Conservation (phyloP, 139 green algal genomes). For the Limnomonas spitsbergensis region DNA sequence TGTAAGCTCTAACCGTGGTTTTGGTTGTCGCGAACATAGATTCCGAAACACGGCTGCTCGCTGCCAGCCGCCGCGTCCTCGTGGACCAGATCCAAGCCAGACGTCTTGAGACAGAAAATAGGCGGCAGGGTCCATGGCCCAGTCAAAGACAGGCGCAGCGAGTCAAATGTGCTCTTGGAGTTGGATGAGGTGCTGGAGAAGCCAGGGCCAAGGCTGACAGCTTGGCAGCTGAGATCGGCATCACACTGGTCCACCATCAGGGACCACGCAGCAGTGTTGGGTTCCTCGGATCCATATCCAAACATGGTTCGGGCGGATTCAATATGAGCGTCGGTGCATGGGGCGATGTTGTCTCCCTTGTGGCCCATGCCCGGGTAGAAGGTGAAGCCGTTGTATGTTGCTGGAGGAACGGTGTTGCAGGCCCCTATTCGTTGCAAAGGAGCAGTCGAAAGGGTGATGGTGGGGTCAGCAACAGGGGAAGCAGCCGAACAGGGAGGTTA, state of each 20-base stretch:
- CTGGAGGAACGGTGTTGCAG: background rate
- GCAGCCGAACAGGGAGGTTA: background rate
- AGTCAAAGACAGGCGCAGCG: too few relatives aligned
- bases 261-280: background rate
- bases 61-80: too few relatives aligned
- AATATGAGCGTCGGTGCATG: background rate
- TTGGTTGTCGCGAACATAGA: too few relatives aligned
- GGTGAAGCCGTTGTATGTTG: background rate
- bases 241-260: background rate
- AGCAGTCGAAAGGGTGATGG: background rate
- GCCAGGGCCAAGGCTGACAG: background rate
- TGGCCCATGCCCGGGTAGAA: background rate
- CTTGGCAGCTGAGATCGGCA: background rate
- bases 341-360: background rate
- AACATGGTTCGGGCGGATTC: too few relatives aligned
- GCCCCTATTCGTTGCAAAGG: background rate
- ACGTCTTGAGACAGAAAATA: too few relatives aligned
- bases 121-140: too few relatives aligned
- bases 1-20: too few relatives aligned
- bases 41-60: too few relatives aligned
- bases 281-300: too few relatives aligned
- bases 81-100: too few relatives aligned
- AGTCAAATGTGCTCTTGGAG: too few relatives aligned
- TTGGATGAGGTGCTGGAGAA: background rate
- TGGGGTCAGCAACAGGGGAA: background rate